Percentiles rank a stretch among this genome's conserved stretches.
Evolutionary conservation across 495 filamentous ascomycete species (phyloP).

Genomic region (Penicillium turbatum): DNA sequence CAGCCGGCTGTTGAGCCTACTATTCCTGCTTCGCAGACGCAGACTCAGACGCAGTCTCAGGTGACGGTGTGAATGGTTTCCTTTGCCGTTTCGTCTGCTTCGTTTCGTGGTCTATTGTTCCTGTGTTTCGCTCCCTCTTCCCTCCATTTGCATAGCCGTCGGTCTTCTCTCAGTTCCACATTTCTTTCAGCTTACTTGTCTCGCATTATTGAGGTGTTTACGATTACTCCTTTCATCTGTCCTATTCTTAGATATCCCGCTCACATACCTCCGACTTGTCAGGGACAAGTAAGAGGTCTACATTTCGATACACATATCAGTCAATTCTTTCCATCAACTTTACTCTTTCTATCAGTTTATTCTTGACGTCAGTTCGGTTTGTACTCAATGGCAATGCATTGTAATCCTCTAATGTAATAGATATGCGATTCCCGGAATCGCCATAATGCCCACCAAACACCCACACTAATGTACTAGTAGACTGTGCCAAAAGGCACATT

Average conservation of each 20-base stretch:
- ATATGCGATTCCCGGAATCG: not conserved
- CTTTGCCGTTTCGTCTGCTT: not conserved
- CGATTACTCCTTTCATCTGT: not conserved
- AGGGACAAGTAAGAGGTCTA: not conserved
- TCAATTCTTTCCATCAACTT: too few relatives aligned
- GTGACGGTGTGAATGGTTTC: conserved; percentile 19
- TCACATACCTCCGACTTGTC: not conserved
- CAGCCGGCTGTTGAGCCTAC: conserved; percentile 18
- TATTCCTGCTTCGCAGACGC: conserved; percentile 18
- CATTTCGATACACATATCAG: not conserved
- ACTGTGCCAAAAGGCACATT: not conserved
- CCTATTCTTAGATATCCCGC: not conserved
- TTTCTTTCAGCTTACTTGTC: conserved; percentile 7
- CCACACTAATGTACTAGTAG: not conserved
- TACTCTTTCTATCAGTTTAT: not conserved
- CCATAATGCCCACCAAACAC: conserved; percentile 7
- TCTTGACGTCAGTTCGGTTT: not conserved
- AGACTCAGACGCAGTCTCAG: conserved; percentile 22
- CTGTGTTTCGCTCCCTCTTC: conserved; percentile 4
- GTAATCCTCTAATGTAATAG: conserved; percentile 2
- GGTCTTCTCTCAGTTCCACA: conserved; percentile 3
- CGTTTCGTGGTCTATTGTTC: not conserved
- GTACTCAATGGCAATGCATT: not conserved
- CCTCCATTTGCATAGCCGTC: conserved; percentile 22
- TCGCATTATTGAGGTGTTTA: conserved; percentile 8